Conservation (phyloP, 768 basidiomycete species). For the Leccinum obscurum region DNA sequence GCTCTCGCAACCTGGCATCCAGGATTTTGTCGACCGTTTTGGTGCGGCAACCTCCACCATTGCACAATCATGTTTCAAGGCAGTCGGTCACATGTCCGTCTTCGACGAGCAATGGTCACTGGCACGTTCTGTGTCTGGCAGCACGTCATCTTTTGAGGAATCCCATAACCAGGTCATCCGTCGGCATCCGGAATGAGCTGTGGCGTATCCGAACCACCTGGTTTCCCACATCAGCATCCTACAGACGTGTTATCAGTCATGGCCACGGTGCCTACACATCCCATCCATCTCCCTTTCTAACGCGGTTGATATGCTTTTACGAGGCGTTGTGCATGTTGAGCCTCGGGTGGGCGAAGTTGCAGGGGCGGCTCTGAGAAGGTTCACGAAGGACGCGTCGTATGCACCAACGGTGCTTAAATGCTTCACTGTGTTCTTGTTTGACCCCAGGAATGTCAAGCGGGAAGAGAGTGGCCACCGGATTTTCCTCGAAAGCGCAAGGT, state of each 20-base stretch:
- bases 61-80: slow-evolving; percentile 56
- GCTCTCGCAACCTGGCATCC: slow-evolving; percentile 62
- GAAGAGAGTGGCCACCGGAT: slow-evolving; percentile 65
- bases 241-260: slow-evolving; percentile 75
- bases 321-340: slow-evolving; percentile 84
- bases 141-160: slow-evolving; percentile 62
- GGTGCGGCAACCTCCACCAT: slow-evolving; percentile 57
- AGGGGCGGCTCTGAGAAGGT: slow-evolving; percentile 63
- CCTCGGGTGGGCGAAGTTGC: slow-evolving; percentile 71
- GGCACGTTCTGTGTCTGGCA: slow-evolving; percentile 39
- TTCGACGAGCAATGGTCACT: slow-evolving; percentile 84
- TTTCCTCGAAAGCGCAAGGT: slow-evolving; percentile 61
- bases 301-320: slow-evolving; percentile 75
- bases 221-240: slow-evolving; percentile 68
- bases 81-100: slow-evolving; percentile 74
- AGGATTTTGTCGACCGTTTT: slow-evolving; percentile 69
- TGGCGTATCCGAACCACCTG: slow-evolving; percentile 66
- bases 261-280: slow-evolving; percentile 77
- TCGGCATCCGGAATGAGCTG: slow-evolving; percentile 42
- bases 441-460: slow-evolving; percentile 57
- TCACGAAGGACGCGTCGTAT: slow-evolving; percentile 61
- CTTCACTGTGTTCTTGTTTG: slow-evolving; percentile 74
- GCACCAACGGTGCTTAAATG: slow-evolving; percentile 59
- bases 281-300: slow-evolving; percentile 53
- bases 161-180: slow-evolving; percentile 21